phyloP scores from a whole-genome alignment of 768 basidiomycete species.

The Collybia nuda region DNA sequence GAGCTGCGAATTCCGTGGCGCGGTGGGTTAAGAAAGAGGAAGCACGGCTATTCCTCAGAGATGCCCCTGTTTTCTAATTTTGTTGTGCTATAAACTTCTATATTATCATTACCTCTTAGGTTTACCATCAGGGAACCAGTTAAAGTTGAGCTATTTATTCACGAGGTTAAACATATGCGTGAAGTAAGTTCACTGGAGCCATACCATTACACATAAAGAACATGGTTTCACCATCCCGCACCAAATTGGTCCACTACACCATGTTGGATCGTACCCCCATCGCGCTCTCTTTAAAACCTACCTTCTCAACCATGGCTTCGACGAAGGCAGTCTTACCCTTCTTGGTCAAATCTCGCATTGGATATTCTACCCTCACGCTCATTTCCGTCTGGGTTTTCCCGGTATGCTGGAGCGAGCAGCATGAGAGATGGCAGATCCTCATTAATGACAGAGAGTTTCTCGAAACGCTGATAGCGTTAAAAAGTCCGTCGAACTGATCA shows the following conservation, averaged over 20 bases:
- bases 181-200: neutral
- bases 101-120: neutral
- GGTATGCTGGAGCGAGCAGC: neutral
- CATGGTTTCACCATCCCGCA: neutral
- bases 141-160: conserved; percentile 4
- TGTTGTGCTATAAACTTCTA: neutral
- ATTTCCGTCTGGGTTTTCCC: neutral
- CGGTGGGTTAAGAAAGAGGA: conserved; percentile 94
- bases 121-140: conserved; percentile 1
- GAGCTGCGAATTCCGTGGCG: conserved; percentile 86
- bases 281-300: neutral
- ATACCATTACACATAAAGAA: neutral
- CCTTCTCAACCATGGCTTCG: neutral
- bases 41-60: conserved; percentile 72
- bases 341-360: neutral
- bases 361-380: neutral
- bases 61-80: conserved; percentile 83
- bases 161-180: conserved; percentile 2
- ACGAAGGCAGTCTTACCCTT: neutral
- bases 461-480: neutral
- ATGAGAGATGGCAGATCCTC: neutral
- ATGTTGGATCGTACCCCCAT: neutral
- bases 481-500: conserved; percentile 2
- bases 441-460: neutral
- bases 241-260: neutral